Conservation (phyloP, 2,329 filamentous ascomycete species). For the Fusarium longipes region DNA sequence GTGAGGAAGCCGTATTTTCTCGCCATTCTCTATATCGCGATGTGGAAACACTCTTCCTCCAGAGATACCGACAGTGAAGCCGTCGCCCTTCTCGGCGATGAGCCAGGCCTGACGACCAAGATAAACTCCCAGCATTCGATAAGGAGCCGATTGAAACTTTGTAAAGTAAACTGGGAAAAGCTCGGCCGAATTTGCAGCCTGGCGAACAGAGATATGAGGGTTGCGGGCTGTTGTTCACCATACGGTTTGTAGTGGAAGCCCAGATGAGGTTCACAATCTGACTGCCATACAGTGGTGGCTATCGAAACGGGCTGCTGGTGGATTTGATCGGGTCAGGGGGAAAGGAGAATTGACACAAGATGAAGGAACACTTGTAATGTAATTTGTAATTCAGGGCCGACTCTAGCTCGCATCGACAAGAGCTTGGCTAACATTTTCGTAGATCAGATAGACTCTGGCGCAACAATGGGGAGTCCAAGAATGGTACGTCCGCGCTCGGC, state of each 20-base stretch:
- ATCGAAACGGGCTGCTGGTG: not conserved
- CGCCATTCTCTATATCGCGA: not conserved
- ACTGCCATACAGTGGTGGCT: not conserved
- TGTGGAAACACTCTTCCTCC: not conserved
- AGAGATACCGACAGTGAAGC: slow-evolving; percentile 55
- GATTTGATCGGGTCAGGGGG: no score
- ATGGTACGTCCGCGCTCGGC: no score
- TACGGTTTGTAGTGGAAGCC: slow-evolving; percentile 54
- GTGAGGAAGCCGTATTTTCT: fast-evolving
- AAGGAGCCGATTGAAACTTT: slow-evolving; percentile 51
- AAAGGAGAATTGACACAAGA: not conserved
- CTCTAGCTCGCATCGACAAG: no score
- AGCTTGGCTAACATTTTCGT: not conserved
- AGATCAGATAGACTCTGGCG: not conserved
- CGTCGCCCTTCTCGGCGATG: slow-evolving; percentile 64
- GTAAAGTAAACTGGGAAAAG: not conserved
- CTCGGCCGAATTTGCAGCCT: slow-evolving; percentile 62
- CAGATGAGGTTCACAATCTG: not conserved
- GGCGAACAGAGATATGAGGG: slow-evolving; percentile 68
- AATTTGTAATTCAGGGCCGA: not conserved
- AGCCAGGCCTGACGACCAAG: slow-evolving; percentile 64
- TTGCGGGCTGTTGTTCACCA: slow-evolving; percentile 61
- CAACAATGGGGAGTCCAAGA: not conserved
- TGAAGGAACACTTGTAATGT: not conserved
- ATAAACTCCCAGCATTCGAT: slow-evolving; percentile 58